phyloP scores from a whole-genome alignment of 495 filamentous ascomycete genomes.

The Evernia prunastri region DNA sequence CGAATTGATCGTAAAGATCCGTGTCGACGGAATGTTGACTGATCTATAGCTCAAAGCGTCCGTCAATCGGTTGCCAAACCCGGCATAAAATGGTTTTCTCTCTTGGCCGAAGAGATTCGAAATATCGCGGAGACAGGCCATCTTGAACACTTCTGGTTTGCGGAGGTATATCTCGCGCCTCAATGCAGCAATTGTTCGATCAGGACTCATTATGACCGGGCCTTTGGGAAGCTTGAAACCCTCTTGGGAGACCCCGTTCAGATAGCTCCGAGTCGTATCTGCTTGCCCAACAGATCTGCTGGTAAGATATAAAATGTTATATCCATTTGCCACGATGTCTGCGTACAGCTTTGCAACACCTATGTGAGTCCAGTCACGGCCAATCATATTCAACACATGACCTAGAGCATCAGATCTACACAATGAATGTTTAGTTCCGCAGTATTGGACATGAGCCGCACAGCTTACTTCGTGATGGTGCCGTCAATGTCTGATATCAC shows the following conservation, averaged over 20 bases:
- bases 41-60: constrained; percentile 94
- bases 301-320: constrained; percentile 98
- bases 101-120: constrained; percentile 75
- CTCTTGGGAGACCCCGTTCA: constrained; percentile 85
- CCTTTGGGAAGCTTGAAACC: constrained; percentile 80
- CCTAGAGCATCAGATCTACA: constrained; percentile 80
- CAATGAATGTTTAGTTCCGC: constrained; percentile 5
- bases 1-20: constrained; percentile 99
- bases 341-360: constrained; percentile 96
- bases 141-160: constrained; percentile 98
- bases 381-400: constrained; percentile 97
- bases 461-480: constrained; percentile 81
- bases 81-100: constrained; percentile 85
- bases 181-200: constrained; percentile 92
- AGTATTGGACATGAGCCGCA: background rate
- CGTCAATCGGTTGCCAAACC: constrained; percentile 94
- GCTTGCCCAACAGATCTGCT: constrained; percentile 89
- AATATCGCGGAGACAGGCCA: constrained; percentile 95
- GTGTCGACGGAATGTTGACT: constrained; percentile 85
- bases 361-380: constrained; percentile 94
- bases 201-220: constrained; percentile 89
- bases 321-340: constrained; percentile 92
- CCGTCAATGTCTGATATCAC: constrained; percentile 99
- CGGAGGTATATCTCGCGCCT: constrained; percentile 90
- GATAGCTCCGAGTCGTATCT: constrained; percentile 83